A percentile compares a stretch with the other conserved stretches of the same genome.
Evolutionary conservation across 805 yeast genomes (phyloP).

Genomic region (Brettanomyces sp.): DNA sequence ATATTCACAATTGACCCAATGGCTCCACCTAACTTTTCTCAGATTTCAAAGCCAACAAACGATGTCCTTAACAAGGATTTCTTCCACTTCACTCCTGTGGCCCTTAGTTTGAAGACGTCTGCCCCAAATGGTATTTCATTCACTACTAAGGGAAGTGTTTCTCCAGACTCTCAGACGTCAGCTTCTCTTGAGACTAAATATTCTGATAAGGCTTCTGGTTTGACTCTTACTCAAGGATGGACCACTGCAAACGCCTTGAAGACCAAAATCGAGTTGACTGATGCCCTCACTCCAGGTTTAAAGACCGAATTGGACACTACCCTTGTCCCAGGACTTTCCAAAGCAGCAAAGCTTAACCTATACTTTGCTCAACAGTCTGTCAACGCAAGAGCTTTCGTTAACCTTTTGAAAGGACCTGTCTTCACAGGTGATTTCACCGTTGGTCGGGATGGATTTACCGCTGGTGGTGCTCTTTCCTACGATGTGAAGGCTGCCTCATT

Average conservation of each 20-base stretch:
- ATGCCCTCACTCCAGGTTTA: conserved; percentile 89
- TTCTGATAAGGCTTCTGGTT: conserved; percentile 85
- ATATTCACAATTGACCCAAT: conserved; percentile 24
- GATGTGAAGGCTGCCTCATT: conserved; percentile 89
- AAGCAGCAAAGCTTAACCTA: conserved; percentile 83
- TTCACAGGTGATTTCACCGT: conserved; percentile 92
- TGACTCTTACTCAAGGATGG: conserved; percentile 96
- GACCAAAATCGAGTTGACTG: conserved; percentile 88
- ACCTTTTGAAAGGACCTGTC: conserved; percentile 88
- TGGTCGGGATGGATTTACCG: conserved; percentile 93
- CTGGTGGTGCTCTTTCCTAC: conserved; percentile 96
- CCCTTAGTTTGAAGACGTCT: conserved; percentile 80
- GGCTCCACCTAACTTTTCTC: conserved; percentile 88
- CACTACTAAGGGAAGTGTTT: conserved; percentile 79
- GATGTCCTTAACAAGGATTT: conserved; percentile 85
- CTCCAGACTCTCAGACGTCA: conserved; percentile 70
- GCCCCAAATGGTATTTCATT: conserved; percentile 97
- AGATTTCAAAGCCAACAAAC: conserved; percentile 87
- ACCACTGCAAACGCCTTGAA: conserved; percentile 84
- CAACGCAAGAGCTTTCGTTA: conserved; percentile 91
- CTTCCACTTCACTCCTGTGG: conserved; percentile 82
- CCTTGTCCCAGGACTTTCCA: conserved; percentile 75
- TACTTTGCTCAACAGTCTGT: conserved; percentile 88
- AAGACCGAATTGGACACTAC: conserved; percentile 86
- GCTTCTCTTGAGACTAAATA: conserved; percentile 88